Evolutionary conservation across 805 yeast genomes (phyloP), one percentile per base, ranked within the genome.

Genomic region (Alloascoidea hylecoeti): DNA sequence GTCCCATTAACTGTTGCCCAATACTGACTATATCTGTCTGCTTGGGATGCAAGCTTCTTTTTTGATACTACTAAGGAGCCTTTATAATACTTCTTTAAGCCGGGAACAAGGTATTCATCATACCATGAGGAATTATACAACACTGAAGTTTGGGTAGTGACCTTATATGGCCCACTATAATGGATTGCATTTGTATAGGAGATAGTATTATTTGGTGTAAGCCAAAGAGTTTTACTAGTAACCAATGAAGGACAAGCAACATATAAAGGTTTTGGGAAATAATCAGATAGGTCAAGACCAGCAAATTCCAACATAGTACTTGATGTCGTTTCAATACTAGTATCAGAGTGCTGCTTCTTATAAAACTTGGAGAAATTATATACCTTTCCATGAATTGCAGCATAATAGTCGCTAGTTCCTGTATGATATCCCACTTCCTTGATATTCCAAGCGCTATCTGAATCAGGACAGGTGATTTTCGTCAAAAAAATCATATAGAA

Each of bases 401-500:
- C 66, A 36, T 49, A 61, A 40, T 53, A 61, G 37, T 61, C 58
- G 18, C 46, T 40, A 1, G 54, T 42, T 4, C 56, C 60, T 35
- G 58, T 61, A 33, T 62, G 65, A n/a, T 47, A 41, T 9, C 42
- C 38, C n/a, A 61, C 52, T 42, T 61, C 51, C 33, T 45, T 41
- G 32, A 49, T 52, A 37, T 54, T 56, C 66, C 66, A 61, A 9
- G 58, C 66, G 41, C 55, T 58, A 41, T 58, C 60, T 36, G 47
- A 61, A 19, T 62, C 56, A 3, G 67, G 64, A 42, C 66, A 61
- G 18, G 59, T 48, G 15, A 61, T 39, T n/a, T 44, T 44, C 12
- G 63, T 60, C 18, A 61, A 42, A 38, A 58, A 51, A 33, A 62
- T 61, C 66, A 61, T 60, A 45, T 61, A 61, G 42, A 61, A 61